A percentile compares a stretch with the other conserved stretches of the same genome.
phyloP scores from a whole-genome alignment of 352 stramenopile genomes.

The Globisporangium canariense region DNA sequence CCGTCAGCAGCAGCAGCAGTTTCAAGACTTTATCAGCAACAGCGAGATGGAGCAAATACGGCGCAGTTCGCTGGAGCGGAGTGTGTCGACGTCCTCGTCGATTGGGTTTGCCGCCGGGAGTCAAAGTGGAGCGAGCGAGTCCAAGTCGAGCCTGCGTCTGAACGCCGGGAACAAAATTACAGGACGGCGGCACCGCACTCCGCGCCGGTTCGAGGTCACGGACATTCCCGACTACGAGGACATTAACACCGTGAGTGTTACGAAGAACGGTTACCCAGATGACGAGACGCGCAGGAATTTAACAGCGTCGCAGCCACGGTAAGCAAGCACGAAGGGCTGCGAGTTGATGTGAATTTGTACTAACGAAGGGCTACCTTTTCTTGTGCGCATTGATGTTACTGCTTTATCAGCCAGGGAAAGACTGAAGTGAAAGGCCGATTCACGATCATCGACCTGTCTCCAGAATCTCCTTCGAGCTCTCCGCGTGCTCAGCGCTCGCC shows the following conservation, averaged over 20 bases:
- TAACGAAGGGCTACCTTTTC: background rate
- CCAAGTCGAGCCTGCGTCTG: background rate
- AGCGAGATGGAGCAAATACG: constrained; percentile 4
- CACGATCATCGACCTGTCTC: constrained; percentile 78
- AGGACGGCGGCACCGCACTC: constrained; percentile 48
- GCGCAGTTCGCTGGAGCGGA: constrained; percentile 11
- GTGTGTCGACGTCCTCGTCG: constrained; percentile 12
- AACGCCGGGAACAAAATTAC: constrained; percentile 39
- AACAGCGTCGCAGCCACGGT: constrained; percentile 6
- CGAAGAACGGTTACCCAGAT: constrained; percentile 5
- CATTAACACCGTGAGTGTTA: constrained; percentile 8
- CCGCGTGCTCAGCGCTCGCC: constrained; percentile 8
- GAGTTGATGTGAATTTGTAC: background rate
- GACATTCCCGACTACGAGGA: constrained; percentile 56
- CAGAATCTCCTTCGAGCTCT: constrained; percentile 40
- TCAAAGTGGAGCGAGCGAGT: constrained; percentile 5
- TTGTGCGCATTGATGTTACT: constrained; percentile 9
- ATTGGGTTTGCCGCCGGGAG: constrained; percentile 1
- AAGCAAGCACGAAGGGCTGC: background rate
- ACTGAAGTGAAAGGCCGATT: constrained; percentile 75
- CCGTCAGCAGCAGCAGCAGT: constrained; percentile 7
- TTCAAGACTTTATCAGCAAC: background rate
- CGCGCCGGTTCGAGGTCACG: constrained; percentile 69
- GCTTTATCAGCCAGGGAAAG: constrained; percentile 41
- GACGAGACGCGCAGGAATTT: constrained; percentile 1